Base-by-base conservation (phyloP, 768 basidiomycete species). In the Lactifluus hygrophoroides region DNA sequence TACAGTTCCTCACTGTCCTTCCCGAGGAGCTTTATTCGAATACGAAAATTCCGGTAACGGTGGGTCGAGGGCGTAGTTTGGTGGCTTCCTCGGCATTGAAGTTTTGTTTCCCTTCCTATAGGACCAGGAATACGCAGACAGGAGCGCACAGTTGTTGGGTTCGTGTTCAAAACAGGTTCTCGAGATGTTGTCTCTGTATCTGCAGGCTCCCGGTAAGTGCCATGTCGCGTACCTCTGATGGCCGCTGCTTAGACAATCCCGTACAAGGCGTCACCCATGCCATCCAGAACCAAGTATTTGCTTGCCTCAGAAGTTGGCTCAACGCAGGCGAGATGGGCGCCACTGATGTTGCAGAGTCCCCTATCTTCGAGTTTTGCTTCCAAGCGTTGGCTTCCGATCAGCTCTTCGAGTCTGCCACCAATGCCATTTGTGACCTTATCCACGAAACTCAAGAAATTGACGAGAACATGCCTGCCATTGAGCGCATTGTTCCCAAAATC, bases 401-500 rank as follows among this genome's bases (percentile, higher is more conserved):
- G 44, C 78, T 98, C n/a, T 98, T 98, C 69, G 96, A 99, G 66
- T 71, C 86, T 7, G 94, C 93, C 1, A 91, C 94, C 38, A 89
- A 96, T 59, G 86, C 90, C 35, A 78, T 98, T 58, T 94, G 91
- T 70, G 93, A 96, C 69, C 74, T 97, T 66, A 92, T 98, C 54
- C 96, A 98, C 71, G 96, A 99, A 71, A 98, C 96, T 0, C 94
- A 97, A 72, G 96, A 99, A 71, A 80, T 96, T 30, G 88, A 95
- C 60, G 95, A 97, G 30, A 94, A 92, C 68, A 90, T 94, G 83
- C 72, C 81, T 21, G 83, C 89, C 63, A 94, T 98, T 65, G 80
- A 96, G 67, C 76, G 85, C 59, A 85, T 99, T 56, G 85, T 98
- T 0, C 93, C 93, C 1, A 79, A 83, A n/a, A 77, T 98, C 44